A percentile compares a stretch with the other conserved stretches of the same genome.
Conservation (phyloP, 179 eudicot genomes). For the Corrigiola litoralis region DNA sequence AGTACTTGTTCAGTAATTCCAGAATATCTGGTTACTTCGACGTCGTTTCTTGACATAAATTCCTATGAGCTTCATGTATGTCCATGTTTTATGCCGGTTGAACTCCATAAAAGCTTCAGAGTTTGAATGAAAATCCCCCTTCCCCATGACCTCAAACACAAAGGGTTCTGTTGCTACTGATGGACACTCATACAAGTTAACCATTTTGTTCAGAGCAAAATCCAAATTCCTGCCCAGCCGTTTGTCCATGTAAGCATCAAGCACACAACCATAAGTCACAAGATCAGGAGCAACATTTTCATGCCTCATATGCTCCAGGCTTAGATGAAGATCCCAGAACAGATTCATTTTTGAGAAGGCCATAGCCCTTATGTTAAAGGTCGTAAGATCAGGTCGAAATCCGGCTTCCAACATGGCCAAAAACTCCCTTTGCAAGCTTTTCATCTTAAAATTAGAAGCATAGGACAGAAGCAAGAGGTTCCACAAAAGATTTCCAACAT, state of each 20-base stretch:
- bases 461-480: constrained; percentile 78
- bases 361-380: constrained; percentile 74
- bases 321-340: constrained; percentile 91
- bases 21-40: constrained; percentile 74
- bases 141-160: constrained; percentile 82
- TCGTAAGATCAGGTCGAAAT: constrained; percentile 70
- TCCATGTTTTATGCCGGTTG: constrained; percentile 48
- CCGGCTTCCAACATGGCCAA: constrained; percentile 75
- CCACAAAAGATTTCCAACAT: constrained; percentile 85
- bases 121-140: constrained; percentile 70
- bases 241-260: constrained; percentile 79
- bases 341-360: constrained; percentile 83
- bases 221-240: constrained; percentile 70
- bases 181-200: constrained; percentile 40
- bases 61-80: constrained; percentile 64
- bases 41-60: constrained; percentile 61
- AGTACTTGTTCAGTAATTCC: constrained; percentile 98
- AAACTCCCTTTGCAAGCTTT: constrained; percentile 84
- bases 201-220: constrained; percentile 60
- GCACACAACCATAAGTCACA: constrained; percentile 89
- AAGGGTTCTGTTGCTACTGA: constrained; percentile 45
- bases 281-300: constrained; percentile 73
- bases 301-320: constrained; percentile 81
- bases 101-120: constrained; percentile 82
- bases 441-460: constrained; percentile 92